These are phyloP conservation scores for Volvariella surrecta DNA, from an alignment of 1,284 basidiomycete genomes.

Conservation along the genomic window DNA sequence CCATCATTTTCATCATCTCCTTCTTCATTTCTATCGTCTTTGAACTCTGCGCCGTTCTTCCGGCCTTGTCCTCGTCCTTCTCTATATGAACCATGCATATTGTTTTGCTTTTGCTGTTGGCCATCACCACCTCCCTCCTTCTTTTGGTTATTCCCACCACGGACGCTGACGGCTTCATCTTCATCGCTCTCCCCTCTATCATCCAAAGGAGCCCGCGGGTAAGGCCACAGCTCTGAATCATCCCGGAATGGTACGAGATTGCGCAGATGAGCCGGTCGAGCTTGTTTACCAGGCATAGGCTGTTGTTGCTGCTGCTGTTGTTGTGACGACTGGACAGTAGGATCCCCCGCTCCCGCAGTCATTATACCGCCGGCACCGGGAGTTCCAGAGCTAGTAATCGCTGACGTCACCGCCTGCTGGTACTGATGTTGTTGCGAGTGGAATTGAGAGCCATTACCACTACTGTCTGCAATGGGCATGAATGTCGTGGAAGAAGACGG, in stretches of 20 bases:
- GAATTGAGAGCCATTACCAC: background rate
- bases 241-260: constrained; percentile 48
- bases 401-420: no score
- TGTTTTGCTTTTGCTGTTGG: no score
- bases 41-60: constrained; percentile 11
- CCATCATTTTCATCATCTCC: background rate
- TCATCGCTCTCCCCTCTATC: constrained; percentile 7
- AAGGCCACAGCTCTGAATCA: constrained; percentile 59
- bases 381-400: no score
- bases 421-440: no score
- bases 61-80: no score
- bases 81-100: no score
- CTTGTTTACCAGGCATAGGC: no score
- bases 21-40: constrained; percentile 1
- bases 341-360: no score
- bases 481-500: background rate
- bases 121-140: no score
- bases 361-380: no score
- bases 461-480: background rate
- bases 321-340: constrained; percentile 1
- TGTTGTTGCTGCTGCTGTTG: background rate
- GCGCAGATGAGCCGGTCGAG: constrained; percentile 10
- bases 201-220: constrained; percentile 35
- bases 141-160: no score
- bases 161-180: background rate